Conservation (phyloP, 345 rosid species). For the Sapria himalayana region DNA sequence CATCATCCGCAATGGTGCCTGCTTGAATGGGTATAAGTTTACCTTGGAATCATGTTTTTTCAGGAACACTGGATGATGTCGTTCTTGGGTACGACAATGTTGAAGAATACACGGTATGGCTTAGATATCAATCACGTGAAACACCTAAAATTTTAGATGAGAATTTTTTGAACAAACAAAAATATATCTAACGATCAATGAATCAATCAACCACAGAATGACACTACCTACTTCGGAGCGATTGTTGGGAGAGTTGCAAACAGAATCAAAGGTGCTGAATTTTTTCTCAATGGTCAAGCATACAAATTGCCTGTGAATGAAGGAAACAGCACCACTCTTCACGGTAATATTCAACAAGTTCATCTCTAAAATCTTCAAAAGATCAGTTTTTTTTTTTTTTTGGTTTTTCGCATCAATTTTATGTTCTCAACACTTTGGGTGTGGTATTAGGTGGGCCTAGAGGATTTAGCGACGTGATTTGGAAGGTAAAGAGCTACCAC, state of each 20-base stretch:
- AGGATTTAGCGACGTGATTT: slow-evolving; percentile 63
- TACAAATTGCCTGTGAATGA: slow-evolving; percentile 55
- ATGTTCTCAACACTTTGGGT: not conserved
- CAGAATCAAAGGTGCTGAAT: slow-evolving; percentile 50
- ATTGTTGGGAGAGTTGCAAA: slow-evolving; percentile 76
- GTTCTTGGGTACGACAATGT: slow-evolving; percentile 56
- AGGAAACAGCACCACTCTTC: slow-evolving; percentile 70
- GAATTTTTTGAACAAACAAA: slow-evolving; percentile 3
- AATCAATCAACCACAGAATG: no score
- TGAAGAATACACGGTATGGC: slow-evolving; percentile 35
- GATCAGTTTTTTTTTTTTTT: no score
- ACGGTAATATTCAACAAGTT: no score
- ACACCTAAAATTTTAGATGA: no score
- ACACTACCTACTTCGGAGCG: slow-evolving; percentile 39
- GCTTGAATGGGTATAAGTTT: no score
- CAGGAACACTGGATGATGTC: slow-evolving; percentile 60
- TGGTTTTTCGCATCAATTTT: not conserved
- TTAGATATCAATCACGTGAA: no score
- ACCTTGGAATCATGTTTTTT: no score
- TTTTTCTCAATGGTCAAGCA: slow-evolving; percentile 34
- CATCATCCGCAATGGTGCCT: no score
- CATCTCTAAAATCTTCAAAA: no score
- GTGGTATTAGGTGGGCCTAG: slow-evolving; percentile 33
- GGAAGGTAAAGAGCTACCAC: slow-evolving; percentile 37
- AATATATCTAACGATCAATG: no score